These are phyloP conservation scores for Holtermannia corniformis DNA, from an alignment of 768 basidiomycete species.

Conservation along the genomic window DNA sequence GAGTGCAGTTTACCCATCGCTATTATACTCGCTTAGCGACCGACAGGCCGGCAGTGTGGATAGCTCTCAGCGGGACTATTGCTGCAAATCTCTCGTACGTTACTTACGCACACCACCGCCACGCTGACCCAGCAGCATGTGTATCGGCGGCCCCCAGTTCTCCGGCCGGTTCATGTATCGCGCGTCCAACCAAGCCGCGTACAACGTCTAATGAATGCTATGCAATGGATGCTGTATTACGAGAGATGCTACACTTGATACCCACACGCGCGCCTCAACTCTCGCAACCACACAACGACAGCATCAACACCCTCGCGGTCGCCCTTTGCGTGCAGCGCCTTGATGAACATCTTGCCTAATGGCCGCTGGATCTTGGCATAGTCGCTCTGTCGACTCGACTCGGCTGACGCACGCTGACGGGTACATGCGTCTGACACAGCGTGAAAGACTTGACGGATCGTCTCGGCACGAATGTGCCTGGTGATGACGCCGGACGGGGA, in stretches of 20 bases:
- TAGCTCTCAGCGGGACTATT: neutral
- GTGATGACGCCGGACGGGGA: neutral
- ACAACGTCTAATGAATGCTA: constrained; percentile 16
- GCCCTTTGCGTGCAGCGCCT: constrained; percentile 51
- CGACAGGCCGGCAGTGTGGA: neutral
- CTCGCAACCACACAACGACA: constrained; percentile 21
- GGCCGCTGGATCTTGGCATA: constrained; percentile 57
- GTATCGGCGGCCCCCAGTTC: constrained; percentile 22
- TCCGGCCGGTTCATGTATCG: constrained; percentile 24
- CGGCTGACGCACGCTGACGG: neutral
- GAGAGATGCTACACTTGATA: neutral
- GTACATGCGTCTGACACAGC: neutral
- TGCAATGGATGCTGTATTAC: neutral
- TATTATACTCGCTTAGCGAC: neutral
- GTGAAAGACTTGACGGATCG: neutral
- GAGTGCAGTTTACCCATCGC: too few species aligned
- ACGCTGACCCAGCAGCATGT: neutral
- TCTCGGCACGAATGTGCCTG: neutral
- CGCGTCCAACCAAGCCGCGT: constrained; percentile 16
- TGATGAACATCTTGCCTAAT: constrained; percentile 64
- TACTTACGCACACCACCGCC: neutral
- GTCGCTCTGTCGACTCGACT: too few species aligned
- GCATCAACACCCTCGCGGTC: constrained; percentile 47
- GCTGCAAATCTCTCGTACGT: neutral
- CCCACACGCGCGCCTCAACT: constrained; percentile 6